Evolutionary conservation across 768 basidiomycete genomes (phyloP).

Genomic region (Arthromyces matolae): DNA sequence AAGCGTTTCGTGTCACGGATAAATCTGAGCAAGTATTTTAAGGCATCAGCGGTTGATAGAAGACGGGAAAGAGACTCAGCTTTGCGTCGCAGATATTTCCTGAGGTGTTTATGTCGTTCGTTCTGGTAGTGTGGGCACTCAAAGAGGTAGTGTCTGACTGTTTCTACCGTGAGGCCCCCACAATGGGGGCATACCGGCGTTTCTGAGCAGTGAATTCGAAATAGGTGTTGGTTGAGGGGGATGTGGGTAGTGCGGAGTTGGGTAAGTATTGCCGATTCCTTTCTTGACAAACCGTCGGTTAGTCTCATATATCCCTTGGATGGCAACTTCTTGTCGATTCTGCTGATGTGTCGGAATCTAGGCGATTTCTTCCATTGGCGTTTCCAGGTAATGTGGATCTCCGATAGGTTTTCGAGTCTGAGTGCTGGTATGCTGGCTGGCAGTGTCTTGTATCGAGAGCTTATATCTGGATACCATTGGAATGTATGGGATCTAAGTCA

Average conservation of each 20-base stretch:
- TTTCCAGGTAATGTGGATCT: background rate
- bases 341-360: background rate
- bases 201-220: conserved; percentile 13
- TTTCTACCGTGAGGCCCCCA: background rate
- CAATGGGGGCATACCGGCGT: conserved; percentile 19
- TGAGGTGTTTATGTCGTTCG: background rate
- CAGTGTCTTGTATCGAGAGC: conserved; percentile 4
- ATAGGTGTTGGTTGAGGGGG: conserved; percentile 28
- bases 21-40: background rate
- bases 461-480: conserved; percentile 4
- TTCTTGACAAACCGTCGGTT: background rate
- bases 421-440: conserved; percentile 13
- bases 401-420: background rate
- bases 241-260: conserved; percentile 31
- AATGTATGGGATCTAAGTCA: background rate
- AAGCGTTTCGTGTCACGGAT: background rate
- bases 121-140: background rate
- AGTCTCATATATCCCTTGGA: conserved; percentile 6
- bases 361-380: conserved; percentile 6
- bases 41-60: background rate
- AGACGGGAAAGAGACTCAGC: background rate
- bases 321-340: conserved; percentile 8
- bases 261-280: conserved; percentile 16
- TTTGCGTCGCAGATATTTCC: background rate
- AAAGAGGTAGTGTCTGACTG: background rate